These are phyloP conservation scores for Mallotus repandus DNA, from an alignment of 441 rosid genomes.

Conservation along the genomic window DNA sequence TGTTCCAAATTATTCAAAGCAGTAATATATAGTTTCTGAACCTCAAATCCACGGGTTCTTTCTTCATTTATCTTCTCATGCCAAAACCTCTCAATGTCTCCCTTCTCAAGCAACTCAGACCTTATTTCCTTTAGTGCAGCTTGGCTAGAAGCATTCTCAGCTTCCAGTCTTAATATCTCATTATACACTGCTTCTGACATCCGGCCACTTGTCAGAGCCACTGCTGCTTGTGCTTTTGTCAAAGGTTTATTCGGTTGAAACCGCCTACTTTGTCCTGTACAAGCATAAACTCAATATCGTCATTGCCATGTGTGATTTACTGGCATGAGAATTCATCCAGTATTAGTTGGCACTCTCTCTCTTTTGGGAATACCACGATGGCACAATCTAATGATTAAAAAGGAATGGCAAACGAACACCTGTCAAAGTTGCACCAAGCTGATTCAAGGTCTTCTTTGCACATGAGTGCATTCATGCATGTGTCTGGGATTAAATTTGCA, in stretches of 20 bases:
- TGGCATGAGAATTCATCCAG: background rate
- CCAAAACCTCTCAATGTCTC: slow-evolving; percentile 68
- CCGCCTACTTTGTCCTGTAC: slow-evolving; percentile 75
- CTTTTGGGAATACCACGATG: background rate
- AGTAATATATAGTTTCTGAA: slow-evolving; percentile 43
- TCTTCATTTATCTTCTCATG: slow-evolving; percentile 59
- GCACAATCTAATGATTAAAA: background rate
- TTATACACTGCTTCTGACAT: slow-evolving; percentile 54
- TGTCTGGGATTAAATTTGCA: background rate
- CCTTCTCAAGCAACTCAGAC: slow-evolving; percentile 59
- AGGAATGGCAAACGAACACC: background rate
- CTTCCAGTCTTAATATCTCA: slow-evolving; percentile 66
- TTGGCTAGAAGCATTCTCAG: slow-evolving; percentile 48
- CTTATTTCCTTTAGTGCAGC: slow-evolving; percentile 67
- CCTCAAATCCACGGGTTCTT: slow-evolving; percentile 45
- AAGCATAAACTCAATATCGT: slow-evolving; percentile 19
- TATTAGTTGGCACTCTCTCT: background rate
- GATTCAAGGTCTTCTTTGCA: background rate
- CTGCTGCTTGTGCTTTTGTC: slow-evolving; percentile 82
- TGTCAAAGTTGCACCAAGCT: background rate
- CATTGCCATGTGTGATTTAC: background rate
- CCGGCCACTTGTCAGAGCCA: slow-evolving; percentile 76
- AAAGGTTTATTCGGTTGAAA: slow-evolving; percentile 81
- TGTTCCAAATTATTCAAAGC: slow-evolving; percentile 51
- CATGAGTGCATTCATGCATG: background rate